Conservation (phyloP, 2,329 filamentous ascomycete genomes). For the Fusarium domesticum region DNA sequence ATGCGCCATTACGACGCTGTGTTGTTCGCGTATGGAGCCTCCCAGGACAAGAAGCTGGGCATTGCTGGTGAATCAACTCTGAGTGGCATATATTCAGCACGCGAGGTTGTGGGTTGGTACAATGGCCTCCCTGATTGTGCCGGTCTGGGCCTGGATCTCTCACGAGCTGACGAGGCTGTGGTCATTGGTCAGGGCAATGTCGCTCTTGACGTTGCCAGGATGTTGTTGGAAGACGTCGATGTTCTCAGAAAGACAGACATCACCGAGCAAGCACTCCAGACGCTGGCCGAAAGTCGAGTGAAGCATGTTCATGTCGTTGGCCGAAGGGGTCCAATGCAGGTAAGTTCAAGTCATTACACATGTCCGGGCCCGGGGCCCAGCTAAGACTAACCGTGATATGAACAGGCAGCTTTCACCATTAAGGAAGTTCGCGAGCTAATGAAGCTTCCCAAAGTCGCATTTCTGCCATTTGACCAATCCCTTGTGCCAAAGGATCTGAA, state of each 20-base stretch:
- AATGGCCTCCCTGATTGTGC: conserved; percentile 87
- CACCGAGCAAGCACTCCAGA: conserved; percentile 74
- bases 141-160: conserved; percentile 68
- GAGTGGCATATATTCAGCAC: conserved; percentile 77
- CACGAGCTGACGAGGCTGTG: conserved; percentile 74
- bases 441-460: conserved; percentile 68
- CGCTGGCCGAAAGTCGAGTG: conserved; percentile 68
- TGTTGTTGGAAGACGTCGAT: conserved; percentile 74
- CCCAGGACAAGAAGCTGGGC: conserved; percentile 73
- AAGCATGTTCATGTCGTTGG: conserved; percentile 84
- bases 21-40: conserved; percentile 88
- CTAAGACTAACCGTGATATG: conserved; percentile 1
- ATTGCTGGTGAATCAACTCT: conserved; percentile 75
- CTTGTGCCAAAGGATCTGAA: conserved; percentile 67
- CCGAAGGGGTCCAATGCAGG: conserved; percentile 83
- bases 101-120: conserved; percentile 97
- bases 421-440: conserved; percentile 90
- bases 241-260: conserved; percentile 81
- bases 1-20: conserved; percentile 87
- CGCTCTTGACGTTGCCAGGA: conserved; percentile 86
- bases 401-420: conserved; percentile 84
- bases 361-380: neutral
- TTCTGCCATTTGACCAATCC: conserved; percentile 63
- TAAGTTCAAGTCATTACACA: conserved; percentile 34
- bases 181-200: conserved; percentile 96